Percentiles rank a stretch among this genome's conserved stretches.
phyloP scores from a whole-genome alignment of 1,284 basidiomycete species.

The Psilocybe mexicana region DNA sequence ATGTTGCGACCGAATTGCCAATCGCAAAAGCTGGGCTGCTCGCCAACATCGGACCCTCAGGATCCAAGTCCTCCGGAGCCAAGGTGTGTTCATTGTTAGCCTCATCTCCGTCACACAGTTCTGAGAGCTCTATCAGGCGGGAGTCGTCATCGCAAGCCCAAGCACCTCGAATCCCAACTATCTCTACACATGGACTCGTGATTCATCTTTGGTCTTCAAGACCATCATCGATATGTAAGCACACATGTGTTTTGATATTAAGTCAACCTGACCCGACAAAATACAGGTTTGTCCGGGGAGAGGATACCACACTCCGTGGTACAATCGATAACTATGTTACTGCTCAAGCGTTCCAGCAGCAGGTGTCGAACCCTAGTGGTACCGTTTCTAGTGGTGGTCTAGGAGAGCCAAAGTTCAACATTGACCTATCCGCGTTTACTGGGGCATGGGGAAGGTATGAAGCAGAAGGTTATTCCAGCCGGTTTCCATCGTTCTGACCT shows the following conservation, averaged over 20 bases:
- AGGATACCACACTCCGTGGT: slow-evolving; percentile 38
- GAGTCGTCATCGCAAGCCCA: neutral
- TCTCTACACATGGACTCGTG: slow-evolving; percentile 55
- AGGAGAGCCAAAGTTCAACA: slow-evolving; percentile 67
- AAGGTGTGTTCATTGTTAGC: slow-evolving; percentile 28
- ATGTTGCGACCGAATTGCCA: slow-evolving; percentile 50
- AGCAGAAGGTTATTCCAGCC: neutral
- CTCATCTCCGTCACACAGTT: neutral
- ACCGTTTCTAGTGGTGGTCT: slow-evolving; percentile 57
- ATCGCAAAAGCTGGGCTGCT: slow-evolving; percentile 60
- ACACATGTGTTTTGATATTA: too few relatives aligned
- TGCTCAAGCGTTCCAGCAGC: slow-evolving; percentile 49
- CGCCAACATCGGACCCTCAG: slow-evolving; percentile 67
- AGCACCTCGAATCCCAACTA: slow-evolving; percentile 52
- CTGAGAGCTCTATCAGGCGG: neutral
- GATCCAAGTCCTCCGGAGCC: slow-evolving; percentile 56
- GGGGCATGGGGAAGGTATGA: slow-evolving; percentile 52
- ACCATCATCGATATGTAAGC: slow-evolving; percentile 24
- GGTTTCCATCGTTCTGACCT: neutral
- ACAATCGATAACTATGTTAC: slow-evolving; percentile 53
- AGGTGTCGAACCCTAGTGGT: slow-evolving; percentile 62
- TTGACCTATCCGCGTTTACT: slow-evolving; percentile 51
- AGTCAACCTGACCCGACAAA: neutral
- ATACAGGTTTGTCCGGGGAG: slow-evolving; percentile 38
- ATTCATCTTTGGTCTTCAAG: slow-evolving; percentile 55